Percentiles rank a stretch among this genome's conserved stretches.
Evolutionary conservation across 306 rosid genomes (phyloP).

Genomic region (Arachis hypogaea): DNA sequence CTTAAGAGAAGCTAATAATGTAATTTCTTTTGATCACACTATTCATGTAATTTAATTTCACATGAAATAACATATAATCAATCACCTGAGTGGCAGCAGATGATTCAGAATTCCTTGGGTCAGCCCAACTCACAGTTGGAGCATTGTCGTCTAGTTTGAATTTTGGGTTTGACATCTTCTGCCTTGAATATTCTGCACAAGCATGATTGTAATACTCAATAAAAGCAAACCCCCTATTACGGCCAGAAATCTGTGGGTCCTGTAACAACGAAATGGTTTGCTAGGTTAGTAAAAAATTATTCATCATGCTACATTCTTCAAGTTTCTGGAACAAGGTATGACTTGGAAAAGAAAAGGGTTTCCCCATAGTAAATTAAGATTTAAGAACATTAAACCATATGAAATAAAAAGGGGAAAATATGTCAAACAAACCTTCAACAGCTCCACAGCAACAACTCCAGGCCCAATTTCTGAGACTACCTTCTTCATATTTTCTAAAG

Average conservation of each 20-base stretch:
- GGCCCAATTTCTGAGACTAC: slow-evolving; percentile 60
- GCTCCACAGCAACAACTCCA: slow-evolving; percentile 66
- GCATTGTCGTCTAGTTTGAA: slow-evolving; percentile 64
- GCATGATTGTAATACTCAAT: slow-evolving; percentile 68
- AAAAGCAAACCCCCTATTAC: slow-evolving; percentile 68
- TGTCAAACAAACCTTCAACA: slow-evolving; percentile 54
- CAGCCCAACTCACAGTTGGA: slow-evolving; percentile 81
- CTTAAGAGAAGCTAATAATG: not conserved
- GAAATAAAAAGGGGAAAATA: not conserved
- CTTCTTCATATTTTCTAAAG: slow-evolving; percentile 57
- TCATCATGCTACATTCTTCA: slow-evolving; percentile 15
- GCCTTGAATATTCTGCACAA: slow-evolving; percentile 71
- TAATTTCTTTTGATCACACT: too few relatives aligned
- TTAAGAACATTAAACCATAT: slow-evolving; percentile 4
- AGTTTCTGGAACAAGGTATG: slow-evolving; percentile 18
- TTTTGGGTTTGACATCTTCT: slow-evolving; percentile 69
- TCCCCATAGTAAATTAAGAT: not conserved
- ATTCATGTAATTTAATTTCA: slow-evolving; percentile 7
- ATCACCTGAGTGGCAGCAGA: slow-evolving; percentile 65
- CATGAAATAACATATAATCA: slow-evolving; percentile 3
- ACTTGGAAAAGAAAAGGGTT: not conserved
- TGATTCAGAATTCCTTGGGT: slow-evolving; percentile 69
- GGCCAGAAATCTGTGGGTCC: slow-evolving; percentile 59
- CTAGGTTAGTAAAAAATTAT: slow-evolving; percentile 29
- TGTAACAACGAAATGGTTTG: slow-evolving; percentile 41